These are phyloP conservation scores for Nasturtium officinale DNA, from an alignment of 345 rosid species.

Conservation along the genomic window DNA sequence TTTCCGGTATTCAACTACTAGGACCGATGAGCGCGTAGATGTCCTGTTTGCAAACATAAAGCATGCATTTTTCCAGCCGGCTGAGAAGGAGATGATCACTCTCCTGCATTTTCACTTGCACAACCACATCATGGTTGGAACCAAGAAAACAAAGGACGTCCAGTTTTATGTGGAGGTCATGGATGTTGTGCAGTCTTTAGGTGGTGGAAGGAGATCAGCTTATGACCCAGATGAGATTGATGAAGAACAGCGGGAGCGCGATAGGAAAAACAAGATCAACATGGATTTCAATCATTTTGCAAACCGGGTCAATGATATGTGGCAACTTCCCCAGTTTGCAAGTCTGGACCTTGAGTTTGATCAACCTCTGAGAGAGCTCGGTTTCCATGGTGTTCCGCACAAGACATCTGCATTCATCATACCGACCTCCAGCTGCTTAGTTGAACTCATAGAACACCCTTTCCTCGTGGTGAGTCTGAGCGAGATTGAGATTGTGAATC, in stretches of 20 bases:
- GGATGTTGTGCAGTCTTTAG: slow-evolving; percentile 86
- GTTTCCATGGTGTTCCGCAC: slow-evolving; percentile 91
- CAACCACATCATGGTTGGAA: slow-evolving; percentile 97
- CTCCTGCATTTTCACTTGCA: slow-evolving; percentile 85
- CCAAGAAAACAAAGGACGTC: slow-evolving; percentile 89
- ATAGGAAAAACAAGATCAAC: slow-evolving; percentile 81
- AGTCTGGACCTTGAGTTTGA: slow-evolving; percentile 92
- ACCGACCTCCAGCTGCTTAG: slow-evolving; percentile 88
- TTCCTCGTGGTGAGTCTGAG: slow-evolving; percentile 77
- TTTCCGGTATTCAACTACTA: slow-evolving; percentile 74
- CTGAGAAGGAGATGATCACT: slow-evolving; percentile 93
- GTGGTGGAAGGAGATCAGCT: slow-evolving; percentile 89
- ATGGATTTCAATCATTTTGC: slow-evolving; percentile 86
- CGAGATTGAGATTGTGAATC: slow-evolving; percentile 95
- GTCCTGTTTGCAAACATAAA: slow-evolving; percentile 81
- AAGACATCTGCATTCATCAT: slow-evolving; percentile 80
- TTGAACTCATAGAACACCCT: slow-evolving; percentile 82
- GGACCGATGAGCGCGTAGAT: slow-evolving; percentile 84
- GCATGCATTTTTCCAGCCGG: slow-evolving; percentile 94
- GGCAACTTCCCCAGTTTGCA: slow-evolving; percentile 83
- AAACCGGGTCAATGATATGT: slow-evolving; percentile 77
- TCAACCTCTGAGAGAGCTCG: slow-evolving; percentile 90
- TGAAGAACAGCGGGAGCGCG: slow-evolving; percentile 91
- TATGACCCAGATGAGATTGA: slow-evolving; percentile 97
- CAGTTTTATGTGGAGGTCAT: slow-evolving; percentile 93